Evolutionary conservation across 1,139 yeast genomes (phyloP), one percentile per base, ranked within the genome.

Genomic region (Saccharomyces pastorianus): DNA sequence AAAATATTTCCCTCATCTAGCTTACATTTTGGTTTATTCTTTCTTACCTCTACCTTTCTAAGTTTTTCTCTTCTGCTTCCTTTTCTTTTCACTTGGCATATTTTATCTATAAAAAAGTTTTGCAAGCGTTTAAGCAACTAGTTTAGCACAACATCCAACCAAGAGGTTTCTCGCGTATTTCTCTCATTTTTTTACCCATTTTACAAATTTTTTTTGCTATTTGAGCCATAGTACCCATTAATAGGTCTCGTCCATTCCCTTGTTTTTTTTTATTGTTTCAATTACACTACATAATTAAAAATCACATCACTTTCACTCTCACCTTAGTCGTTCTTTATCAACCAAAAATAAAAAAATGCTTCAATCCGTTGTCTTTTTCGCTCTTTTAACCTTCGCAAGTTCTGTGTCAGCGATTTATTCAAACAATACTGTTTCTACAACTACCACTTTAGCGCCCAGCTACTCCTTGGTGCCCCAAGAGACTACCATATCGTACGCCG

Each of bases 161-260:
- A 38, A 17, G 44, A 38, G 44, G 25, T 38, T 9, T 38, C 42
- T 38, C 44, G 44, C 44, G 44, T 38, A 11, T 20, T 11, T 20
- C 23, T 38, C 13, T 20, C 25, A 17, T 38, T 38, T 38, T 38
- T 38, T 17, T 17, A 5, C 44, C 20, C 44, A 38, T 13, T 38
- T 38, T 38, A 38, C 44, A 13, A 38, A 17, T 38, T 38, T 38
- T 38, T 38, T 38, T 38, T 38, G 44, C 44, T 38, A 38, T 38
- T 50, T 50, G 51, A 50, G 51, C 51, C 51, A 50, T 50, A 50
- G 51, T 42, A 23, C 46, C 28, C 29, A 46, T 29, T 29, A 50
- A 31, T 25, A 50, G 51, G 51, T 50, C 51, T 50, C 51, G 51
- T 50, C 51, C 51, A 50, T 50, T 50, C 51, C 47, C 46, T 50